phyloP scores from a whole-genome alignment of 2,329 filamentous ascomycete genomes.

The Ophiosphaerella korrae region DNA sequence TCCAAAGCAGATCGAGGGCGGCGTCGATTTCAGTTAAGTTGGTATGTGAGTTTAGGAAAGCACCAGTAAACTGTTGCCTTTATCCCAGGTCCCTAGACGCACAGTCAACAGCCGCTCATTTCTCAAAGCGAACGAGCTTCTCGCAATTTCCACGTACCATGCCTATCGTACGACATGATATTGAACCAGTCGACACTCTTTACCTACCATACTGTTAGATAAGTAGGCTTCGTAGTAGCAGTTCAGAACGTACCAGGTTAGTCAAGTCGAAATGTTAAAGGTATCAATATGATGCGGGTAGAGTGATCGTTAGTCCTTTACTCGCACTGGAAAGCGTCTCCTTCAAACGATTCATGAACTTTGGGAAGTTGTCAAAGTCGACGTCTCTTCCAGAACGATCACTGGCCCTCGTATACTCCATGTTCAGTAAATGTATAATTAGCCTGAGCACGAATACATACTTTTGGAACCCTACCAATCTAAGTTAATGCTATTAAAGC shows the following conservation, averaged over 20 bases:
- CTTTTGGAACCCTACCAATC: constrained; percentile 47
- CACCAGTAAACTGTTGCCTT: constrained; percentile 28
- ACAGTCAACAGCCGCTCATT: too few relatives aligned
- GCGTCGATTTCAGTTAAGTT: constrained; percentile 54
- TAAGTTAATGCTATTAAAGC: constrained; percentile 53
- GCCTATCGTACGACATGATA: constrained; percentile 54
- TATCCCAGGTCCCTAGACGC: constrained; percentile 41
- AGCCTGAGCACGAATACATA: not conserved
- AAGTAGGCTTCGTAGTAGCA: too few relatives aligned
- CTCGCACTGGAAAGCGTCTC: not conserved
- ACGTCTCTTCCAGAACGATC: constrained; percentile 45
- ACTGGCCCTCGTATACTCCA: constrained; percentile 28
- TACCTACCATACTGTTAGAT: not conserved
- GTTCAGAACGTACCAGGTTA: constrained; percentile 1
- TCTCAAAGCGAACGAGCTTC: too few relatives aligned
- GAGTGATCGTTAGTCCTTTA: constrained; percentile 18
- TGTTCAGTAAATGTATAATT: not conserved
- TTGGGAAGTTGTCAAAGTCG: constrained; percentile 35
- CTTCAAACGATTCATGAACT: not conserved
- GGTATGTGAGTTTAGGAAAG: constrained; percentile 44
- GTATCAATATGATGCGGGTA: constrained; percentile 28
- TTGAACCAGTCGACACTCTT: constrained; percentile 49
- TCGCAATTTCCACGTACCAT: constrained; percentile 27
- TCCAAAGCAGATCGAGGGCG: constrained; percentile 53
- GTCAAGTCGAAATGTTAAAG: constrained; percentile 27